A percentile compares a stretch with the other conserved stretches of the same genome.
phyloP scores from a whole-genome alignment of 2,329 filamentous ascomycete genomes.

The Penicillium sp. region DNA sequence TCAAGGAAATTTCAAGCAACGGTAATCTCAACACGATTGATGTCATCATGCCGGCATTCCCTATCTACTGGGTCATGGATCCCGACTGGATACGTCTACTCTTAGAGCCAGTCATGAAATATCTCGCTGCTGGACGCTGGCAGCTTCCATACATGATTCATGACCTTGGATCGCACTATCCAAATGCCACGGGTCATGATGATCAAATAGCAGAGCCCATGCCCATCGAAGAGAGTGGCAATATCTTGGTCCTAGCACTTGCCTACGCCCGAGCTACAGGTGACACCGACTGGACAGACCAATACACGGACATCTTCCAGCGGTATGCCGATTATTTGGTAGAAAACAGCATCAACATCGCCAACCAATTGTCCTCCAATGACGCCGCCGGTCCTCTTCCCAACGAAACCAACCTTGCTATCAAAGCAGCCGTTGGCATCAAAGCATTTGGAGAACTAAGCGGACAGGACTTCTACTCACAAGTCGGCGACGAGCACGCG shows the following conservation, averaged over 20 bases:
- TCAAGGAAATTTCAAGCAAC: conserved; percentile 43
- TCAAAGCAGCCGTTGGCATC: conserved; percentile 46
- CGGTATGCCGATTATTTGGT: conserved; percentile 42
- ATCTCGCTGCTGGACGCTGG: conserved; percentile 40
- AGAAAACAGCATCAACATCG: conserved; percentile 37
- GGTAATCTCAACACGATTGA: conserved; percentile 44
- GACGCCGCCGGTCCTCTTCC: conserved; percentile 39
- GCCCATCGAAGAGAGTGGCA: conserved; percentile 41
- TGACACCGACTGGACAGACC: conserved; percentile 33
- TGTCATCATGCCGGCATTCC: conserved; percentile 41
- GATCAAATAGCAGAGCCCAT: conserved; percentile 38
- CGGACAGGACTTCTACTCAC: conserved; percentile 34
- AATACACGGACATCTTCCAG: conserved; percentile 34
- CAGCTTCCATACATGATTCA: conserved; percentile 37
- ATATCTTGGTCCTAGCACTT: conserved; percentile 36
- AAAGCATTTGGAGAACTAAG: conserved; percentile 42
- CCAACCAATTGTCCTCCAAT: conserved; percentile 40
- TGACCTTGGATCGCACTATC: conserved; percentile 40
- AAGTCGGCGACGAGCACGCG: conserved; percentile 33
- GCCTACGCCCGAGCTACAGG: conserved; percentile 38
- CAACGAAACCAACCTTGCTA: conserved; percentile 45
- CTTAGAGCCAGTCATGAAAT: conserved; percentile 42
- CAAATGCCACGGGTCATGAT: conserved; percentile 39
- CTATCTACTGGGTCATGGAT: conserved; percentile 41
- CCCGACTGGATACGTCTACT: conserved; percentile 42